Conservation (phyloP, 1,284 basidiomycete species). For the Cerioporus squamosus region DNA sequence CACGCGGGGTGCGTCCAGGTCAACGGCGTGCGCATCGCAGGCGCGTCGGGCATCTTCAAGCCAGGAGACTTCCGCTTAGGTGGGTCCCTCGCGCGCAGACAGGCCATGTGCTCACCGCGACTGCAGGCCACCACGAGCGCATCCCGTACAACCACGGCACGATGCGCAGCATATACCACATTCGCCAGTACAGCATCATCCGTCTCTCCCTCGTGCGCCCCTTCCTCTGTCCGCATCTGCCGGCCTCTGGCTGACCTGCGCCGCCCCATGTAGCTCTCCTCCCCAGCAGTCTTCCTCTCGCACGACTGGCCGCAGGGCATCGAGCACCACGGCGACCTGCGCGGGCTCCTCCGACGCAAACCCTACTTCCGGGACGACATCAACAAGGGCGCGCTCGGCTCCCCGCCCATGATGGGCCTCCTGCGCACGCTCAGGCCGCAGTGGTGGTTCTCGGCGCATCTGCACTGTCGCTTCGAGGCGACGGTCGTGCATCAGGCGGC, state of each 20-base stretch:
- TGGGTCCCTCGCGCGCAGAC: slow-evolving; percentile 30
- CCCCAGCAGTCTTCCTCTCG: slow-evolving; percentile 82
- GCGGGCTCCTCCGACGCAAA: slow-evolving; percentile 74
- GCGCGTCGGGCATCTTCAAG: slow-evolving; percentile 95
- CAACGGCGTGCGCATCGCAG: slow-evolving; percentile 86
- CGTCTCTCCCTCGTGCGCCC: slow-evolving; percentile 77
- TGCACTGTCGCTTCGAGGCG: slow-evolving; percentile 87
- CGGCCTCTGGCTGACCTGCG: background rate
- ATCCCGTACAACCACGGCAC: slow-evolving; percentile 72
- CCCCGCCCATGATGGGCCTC: slow-evolving; percentile 86
- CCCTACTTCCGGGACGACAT: slow-evolving; percentile 84
- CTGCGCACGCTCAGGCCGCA: slow-evolving; percentile 76
- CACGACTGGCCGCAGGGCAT: slow-evolving; percentile 97
- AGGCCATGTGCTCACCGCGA: background rate
- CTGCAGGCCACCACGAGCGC: slow-evolving; percentile 70
- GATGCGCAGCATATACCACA: slow-evolving; percentile 91
- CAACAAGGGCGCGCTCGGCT: slow-evolving; percentile 76
- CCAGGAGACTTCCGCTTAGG: slow-evolving; percentile 78
- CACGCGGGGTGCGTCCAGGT: slow-evolving; percentile 90
- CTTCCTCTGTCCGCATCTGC: background rate
- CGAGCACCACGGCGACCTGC: slow-evolving; percentile 79
- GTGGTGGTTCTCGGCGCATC: slow-evolving; percentile 97
- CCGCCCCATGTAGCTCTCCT: slow-evolving; percentile 51
- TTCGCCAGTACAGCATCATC: slow-evolving; percentile 84
- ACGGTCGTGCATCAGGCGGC: slow-evolving; percentile 56